Percentiles rank a stretch among this genome's conserved stretches.
Conservation (phyloP, 129 eudicot genomes). For the Tagetes patula region DNA sequence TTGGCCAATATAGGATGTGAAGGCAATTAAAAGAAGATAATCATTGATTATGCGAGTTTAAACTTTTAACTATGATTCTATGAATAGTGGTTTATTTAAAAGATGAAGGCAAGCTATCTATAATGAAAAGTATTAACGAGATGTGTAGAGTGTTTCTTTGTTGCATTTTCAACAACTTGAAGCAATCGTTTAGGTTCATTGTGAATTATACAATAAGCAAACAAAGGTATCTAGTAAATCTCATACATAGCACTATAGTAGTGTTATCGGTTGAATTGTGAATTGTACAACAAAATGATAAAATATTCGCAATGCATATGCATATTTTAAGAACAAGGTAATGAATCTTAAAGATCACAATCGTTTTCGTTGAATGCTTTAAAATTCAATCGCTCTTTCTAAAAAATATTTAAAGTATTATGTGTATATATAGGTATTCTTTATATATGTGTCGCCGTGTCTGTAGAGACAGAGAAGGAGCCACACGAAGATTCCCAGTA, state of each 20-base stretch:
- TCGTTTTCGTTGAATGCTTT: too few relatives aligned
- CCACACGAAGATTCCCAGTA: too few relatives aligned
- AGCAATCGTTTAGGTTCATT: neutral
- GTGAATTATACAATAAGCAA: too few relatives aligned
- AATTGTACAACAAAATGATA: neutral
- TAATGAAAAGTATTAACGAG: neutral
- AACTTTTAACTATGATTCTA: neutral
- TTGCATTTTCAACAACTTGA: neutral
- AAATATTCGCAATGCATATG: neutral
- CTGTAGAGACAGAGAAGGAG: too few relatives aligned
- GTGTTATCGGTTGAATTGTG: neutral
- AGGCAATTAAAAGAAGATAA: neutral
- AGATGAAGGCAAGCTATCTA: neutral
- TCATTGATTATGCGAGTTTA: neutral
- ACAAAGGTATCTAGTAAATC: too few relatives aligned
- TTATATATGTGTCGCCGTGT: too few relatives aligned
- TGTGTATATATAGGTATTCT: too few relatives aligned
- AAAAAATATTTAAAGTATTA: too few relatives aligned
- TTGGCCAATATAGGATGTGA: too few relatives aligned
- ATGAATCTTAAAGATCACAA: neutral
- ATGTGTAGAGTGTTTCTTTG: neutral
- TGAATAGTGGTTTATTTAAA: too few relatives aligned
- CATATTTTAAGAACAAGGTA: neutral
- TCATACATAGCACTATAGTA: too few relatives aligned
- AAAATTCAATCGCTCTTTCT: too few relatives aligned